These are phyloP conservation scores for Rhizoclosmatium globosum DNA, from an alignment of 192 early-diverging fungal species.

Conservation along the genomic window DNA sequence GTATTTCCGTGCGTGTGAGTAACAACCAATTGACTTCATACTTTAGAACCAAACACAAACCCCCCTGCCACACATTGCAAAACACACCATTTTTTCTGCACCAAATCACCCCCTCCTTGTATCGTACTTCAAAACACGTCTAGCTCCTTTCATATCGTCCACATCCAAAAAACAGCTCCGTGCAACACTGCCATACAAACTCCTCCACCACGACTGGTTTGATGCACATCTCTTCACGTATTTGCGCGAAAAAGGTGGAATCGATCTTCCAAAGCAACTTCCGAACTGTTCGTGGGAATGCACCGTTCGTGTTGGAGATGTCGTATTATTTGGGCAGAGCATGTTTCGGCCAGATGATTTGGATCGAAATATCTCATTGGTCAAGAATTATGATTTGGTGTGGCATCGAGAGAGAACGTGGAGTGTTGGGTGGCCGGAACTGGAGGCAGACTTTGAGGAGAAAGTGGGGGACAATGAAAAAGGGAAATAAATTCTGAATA, in stretches of 20 bases:
- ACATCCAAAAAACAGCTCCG: slow-evolving; percentile 16
- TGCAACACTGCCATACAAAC: neutral
- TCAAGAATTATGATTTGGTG: slow-evolving; percentile 23
- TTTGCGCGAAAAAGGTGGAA: neutral
- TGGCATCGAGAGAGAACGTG: slow-evolving; percentile 12
- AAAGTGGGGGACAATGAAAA: no score
- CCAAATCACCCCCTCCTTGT: slow-evolving; percentile 5
- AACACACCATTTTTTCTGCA: slow-evolving; percentile 1
- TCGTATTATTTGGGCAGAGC: slow-evolving; percentile 7
- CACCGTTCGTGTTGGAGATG: slow-evolving; percentile 1
- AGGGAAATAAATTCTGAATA: no score
- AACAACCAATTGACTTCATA: neutral
- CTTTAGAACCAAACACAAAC: neutral
- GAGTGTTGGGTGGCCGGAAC: slow-evolving; percentile 11
- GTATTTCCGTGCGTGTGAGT: neutral
- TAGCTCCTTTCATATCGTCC: neutral
- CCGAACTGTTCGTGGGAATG: slow-evolving; percentile 7
- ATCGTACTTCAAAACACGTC: neutral
- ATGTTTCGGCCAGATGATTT: slow-evolving; percentile 23
- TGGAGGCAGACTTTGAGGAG: neutral
- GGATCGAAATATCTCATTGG: slow-evolving; percentile 4
- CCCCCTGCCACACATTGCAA: neutral
- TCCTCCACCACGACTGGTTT: slow-evolving; percentile 20
- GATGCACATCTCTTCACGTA: neutral
- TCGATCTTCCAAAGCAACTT: neutral